A percentile compares a stretch with the other conserved stretches of the same genome.
These are phyloP conservation scores for Metarhizium anisopliae DNA, from an alignment of 2,329 filamentous ascomycete genomes.

Conservation along the genomic window DNA sequence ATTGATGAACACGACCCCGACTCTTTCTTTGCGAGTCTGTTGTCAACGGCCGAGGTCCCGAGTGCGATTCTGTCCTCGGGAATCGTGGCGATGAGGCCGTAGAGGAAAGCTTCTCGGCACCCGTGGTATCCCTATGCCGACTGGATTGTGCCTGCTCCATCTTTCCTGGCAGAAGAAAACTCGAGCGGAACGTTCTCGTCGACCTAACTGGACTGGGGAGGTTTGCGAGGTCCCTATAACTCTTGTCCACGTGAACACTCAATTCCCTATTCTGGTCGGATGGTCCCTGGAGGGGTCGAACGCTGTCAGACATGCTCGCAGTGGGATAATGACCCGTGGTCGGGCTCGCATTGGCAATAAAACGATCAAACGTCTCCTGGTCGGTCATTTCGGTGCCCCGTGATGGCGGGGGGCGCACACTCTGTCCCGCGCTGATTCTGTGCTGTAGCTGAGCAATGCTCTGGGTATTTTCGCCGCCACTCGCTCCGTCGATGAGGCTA, in stretches of 20 bases:
- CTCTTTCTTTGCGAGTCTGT: conserved; percentile 15
- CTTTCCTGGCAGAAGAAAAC: conserved; percentile 57
- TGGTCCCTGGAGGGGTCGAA: conserved; percentile 60
- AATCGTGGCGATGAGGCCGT: conserved; percentile 66
- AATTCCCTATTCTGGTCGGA: conserved; percentile 26
- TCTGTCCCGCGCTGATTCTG: conserved; percentile 29
- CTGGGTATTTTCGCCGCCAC: conserved; percentile 49
- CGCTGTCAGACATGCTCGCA: conserved; percentile 66
- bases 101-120: conserved; percentile 78
- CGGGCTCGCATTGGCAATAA: conserved; percentile 67
- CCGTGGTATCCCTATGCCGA: conserved; percentile 49
- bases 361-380: conserved; percentile 58
- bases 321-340: conserved; percentile 47
- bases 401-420: conserved; percentile 56
- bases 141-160: conserved; percentile 38
- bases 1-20: conserved; percentile 70
- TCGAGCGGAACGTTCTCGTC: conserved; percentile 67
- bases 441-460: conserved; percentile 29
- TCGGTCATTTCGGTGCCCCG: conserved; percentile 76
- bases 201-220: conserved; percentile 58
- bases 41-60: conserved; percentile 11
- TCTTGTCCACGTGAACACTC: conserved; percentile 51
- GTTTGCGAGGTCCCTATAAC: conserved; percentile 42
- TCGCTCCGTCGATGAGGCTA: conserved; percentile 32
- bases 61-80: conserved; percentile 33